phyloP scores from a whole-genome alignment of 139 green algal species.

The Coelastrella sp. region DNA sequence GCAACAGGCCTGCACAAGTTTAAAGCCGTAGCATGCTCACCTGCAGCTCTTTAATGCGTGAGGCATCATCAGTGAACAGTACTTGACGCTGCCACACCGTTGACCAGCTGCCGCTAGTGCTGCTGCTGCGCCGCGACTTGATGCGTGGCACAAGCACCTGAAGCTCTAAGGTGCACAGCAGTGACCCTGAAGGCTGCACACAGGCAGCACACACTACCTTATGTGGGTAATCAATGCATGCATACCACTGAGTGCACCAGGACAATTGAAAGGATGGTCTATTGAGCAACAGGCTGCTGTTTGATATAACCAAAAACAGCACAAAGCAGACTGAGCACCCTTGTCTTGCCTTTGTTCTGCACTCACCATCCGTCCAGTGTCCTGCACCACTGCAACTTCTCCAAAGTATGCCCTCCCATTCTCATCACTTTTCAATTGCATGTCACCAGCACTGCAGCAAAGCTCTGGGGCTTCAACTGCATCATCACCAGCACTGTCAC shows the following conservation, averaged over 20 bases:
- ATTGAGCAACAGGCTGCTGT: too few species aligned
- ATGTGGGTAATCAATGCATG: too few species aligned
- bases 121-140: not conserved
- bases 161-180: conserved; percentile 55
- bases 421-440: conserved; percentile 53
- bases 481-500: not conserved
- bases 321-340: too few species aligned
- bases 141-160: not conserved
- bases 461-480: conserved; percentile 52
- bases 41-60: conserved; percentile 66
- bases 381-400: conserved; percentile 60
- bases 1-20: too few species aligned
- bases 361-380: conserved; percentile 55
- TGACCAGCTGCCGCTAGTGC: conserved; percentile 44
- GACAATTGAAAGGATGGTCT: too few species aligned
- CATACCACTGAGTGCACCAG: not conserved
- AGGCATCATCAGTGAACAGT: conserved; percentile 75
- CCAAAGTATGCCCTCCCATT: conserved; percentile 66
- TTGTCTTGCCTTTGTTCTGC: too few species aligned
- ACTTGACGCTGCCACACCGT: conserved; percentile 62
- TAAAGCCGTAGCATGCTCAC: too few species aligned
- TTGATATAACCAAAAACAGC: too few species aligned
- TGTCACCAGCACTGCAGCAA: conserved; percentile 8
- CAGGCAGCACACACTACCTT: too few species aligned
- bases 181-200: conserved; percentile 1